Conservation (phyloP, 192 early-diverging fungal genomes). For the Glomus cerebriforme region DNA sequence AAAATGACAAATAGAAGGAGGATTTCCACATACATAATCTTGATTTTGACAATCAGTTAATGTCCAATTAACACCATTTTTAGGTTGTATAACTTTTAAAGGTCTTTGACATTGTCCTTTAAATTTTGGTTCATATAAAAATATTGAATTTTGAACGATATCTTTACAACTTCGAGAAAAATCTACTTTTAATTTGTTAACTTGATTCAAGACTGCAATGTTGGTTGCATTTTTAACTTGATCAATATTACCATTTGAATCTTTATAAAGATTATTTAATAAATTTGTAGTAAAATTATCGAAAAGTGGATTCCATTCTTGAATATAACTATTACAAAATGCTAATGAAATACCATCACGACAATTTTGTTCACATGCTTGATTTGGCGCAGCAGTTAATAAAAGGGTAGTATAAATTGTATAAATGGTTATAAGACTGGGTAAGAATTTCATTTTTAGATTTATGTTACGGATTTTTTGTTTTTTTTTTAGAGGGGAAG, state of each 20-base stretch:
- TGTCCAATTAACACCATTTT: conserved; percentile 49
- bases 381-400: no score
- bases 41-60: conserved; percentile 53
- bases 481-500: no score
- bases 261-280: conserved; percentile 32
- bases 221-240: conserved; percentile 25
- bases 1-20: conserved; percentile 57
- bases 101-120: conserved; percentile 62
- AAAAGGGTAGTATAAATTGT: no score
- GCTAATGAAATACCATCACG: conserved; percentile 49
- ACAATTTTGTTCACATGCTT: conserved; percentile 56
- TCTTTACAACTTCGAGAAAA: conserved; percentile 23
- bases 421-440: no score
- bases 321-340: conserved; percentile 49
- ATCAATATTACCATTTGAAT: conserved; percentile 33
- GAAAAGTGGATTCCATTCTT: conserved; percentile 30
- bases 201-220: conserved; percentile 1
- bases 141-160: conserved; percentile 48
- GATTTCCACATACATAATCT: conserved; percentile 63
- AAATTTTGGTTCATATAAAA: conserved; percentile 50
- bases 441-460: no score
- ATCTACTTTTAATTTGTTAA: conserved; percentile 17
- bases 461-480: no score
- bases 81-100: conserved; percentile 50
- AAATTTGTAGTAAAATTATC: conserved; percentile 32